Percentiles rank a stretch among this genome's conserved stretches.
Evolutionary conservation across 495 filamentous ascomycete species (phyloP).

Genomic region (Aspergillus funiculosus): DNA sequence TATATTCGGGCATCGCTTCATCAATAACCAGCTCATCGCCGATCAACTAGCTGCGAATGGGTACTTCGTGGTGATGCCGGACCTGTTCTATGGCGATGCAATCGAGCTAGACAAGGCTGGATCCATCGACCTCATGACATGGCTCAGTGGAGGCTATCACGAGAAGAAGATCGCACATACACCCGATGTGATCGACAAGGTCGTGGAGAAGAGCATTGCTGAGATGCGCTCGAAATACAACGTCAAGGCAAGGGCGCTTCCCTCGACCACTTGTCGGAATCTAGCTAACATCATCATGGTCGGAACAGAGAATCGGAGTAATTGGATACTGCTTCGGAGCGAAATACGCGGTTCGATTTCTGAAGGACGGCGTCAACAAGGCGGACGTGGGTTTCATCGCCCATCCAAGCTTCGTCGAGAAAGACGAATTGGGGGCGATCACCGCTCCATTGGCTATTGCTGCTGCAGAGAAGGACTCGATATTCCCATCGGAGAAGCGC

Average conservation of each 20-base stretch:
- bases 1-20: constrained; percentile 24
- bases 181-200: constrained; percentile 49
- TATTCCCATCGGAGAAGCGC: constrained; percentile 6
- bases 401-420: constrained; percentile 65
- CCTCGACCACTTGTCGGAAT: not conserved
- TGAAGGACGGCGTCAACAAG: constrained; percentile 9
- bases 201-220: constrained; percentile 49
- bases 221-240: constrained; percentile 49
- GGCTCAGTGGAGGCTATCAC: constrained; percentile 11
- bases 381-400: constrained; percentile 53
- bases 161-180: constrained; percentile 32
- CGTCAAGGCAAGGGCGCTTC: constrained; percentile 40
- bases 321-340: constrained; percentile 76
- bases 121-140: constrained; percentile 25
- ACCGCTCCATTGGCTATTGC: constrained; percentile 63
- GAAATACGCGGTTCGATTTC: constrained; percentile 42
- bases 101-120: constrained; percentile 19
- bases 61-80: constrained; percentile 68
- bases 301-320: constrained; percentile 46
- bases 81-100: constrained; percentile 29
- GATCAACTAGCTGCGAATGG: constrained; percentile 72
- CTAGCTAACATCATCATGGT: not conserved
- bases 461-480: constrained; percentile 45
- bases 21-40: constrained; percentile 40
- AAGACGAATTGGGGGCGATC: constrained; percentile 61